A percentile compares a stretch with the other conserved stretches of the same genome.
Conservation (phyloP, 177 flowering plant species). For the Vitis hybrid region DNA sequence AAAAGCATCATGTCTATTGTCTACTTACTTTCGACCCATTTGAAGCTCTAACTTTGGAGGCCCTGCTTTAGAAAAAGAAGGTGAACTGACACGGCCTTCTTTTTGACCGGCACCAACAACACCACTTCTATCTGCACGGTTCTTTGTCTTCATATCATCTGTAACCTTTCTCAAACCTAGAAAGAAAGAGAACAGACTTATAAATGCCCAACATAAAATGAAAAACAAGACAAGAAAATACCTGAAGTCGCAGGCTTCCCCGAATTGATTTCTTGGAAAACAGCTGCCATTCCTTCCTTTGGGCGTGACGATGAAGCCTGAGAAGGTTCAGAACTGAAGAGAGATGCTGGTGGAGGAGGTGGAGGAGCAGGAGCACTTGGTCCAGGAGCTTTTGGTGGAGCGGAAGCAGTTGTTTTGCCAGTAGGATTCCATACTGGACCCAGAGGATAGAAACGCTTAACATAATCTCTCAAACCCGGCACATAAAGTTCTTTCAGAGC, state of each 20-base stretch:
- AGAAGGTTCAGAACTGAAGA: slow-evolving; percentile 62
- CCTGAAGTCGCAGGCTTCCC: slow-evolving; percentile 80
- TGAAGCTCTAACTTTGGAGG: slow-evolving; percentile 96
- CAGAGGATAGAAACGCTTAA: slow-evolving; percentile 74
- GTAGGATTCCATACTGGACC: slow-evolving; percentile 89
- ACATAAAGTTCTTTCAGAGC: slow-evolving; percentile 89
- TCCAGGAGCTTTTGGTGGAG: slow-evolving; percentile 57
- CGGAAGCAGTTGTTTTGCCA: slow-evolving; percentile 43
- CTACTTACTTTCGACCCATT: slow-evolving; percentile 94
- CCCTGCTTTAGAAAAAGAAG: slow-evolving; percentile 73
- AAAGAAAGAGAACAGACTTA: slow-evolving; percentile 8
- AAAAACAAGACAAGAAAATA: slow-evolving; percentile 20
- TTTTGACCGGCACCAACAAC: slow-evolving; percentile 56
- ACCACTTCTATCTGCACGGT: slow-evolving; percentile 77
- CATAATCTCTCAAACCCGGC: slow-evolving; percentile 91
- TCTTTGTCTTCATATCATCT: slow-evolving; percentile 93
- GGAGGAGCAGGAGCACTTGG: slow-evolving; percentile 80
- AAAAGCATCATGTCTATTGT: slow-evolving; percentile 23
- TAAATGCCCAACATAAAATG: background rate
- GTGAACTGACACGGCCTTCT: slow-evolving; percentile 43
- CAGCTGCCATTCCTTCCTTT: slow-evolving; percentile 92
- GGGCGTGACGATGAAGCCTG: slow-evolving; percentile 60
- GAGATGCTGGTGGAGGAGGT: slow-evolving; percentile 79
- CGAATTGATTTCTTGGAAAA: slow-evolving; percentile 82
- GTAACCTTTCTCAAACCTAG: slow-evolving; percentile 86